Evolutionary conservation across 208 protist genomes (phyloP).

Genomic region (Leptomonas seymouri): DNA sequence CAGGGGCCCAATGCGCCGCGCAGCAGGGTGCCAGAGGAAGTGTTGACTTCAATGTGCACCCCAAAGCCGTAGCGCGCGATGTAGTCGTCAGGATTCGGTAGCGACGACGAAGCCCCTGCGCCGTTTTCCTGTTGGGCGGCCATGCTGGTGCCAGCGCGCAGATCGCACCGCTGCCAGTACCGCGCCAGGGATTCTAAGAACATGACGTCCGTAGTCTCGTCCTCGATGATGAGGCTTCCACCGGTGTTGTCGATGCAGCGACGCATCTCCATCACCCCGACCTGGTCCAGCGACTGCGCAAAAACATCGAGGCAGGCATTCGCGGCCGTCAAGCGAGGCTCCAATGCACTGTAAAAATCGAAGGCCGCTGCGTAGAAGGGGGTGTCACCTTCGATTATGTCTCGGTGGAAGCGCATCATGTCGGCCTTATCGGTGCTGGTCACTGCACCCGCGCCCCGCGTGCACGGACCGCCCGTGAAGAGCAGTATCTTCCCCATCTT

Average conservation of each 20-base stretch:
- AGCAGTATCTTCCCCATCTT: constrained; percentile 85
- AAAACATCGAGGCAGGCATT: constrained; percentile 97
- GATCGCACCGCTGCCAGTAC: constrained; percentile 77
- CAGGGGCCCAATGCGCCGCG: constrained; percentile 75
- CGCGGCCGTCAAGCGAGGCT: constrained; percentile 75
- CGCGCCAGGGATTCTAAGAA: constrained; percentile 82
- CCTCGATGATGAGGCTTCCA: constrained; percentile 94
- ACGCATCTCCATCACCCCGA: constrained; percentile 96
- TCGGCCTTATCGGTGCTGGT: constrained; percentile 92
- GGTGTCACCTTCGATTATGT: constrained; percentile 92
- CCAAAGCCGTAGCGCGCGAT: constrained; percentile 58
- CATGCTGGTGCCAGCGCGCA: constrained; percentile 25
- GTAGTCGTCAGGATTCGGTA: constrained; percentile 16
- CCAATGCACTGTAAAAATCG: constrained; percentile 93
- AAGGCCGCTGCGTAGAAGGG: constrained; percentile 72
- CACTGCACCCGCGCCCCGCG: constrained; percentile 92
- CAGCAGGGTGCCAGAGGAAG: constrained; percentile 72
- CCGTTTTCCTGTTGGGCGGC: background rate
- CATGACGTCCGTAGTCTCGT: constrained; percentile 92
- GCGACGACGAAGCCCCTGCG: background rate
- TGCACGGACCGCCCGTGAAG: constrained; percentile 97
- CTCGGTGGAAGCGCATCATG: constrained; percentile 97
- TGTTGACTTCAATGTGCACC: constrained; percentile 74
- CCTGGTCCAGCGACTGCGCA: constrained; percentile 97
- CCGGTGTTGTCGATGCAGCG: constrained; percentile 91